Evolutionary conservation across 1,284 basidiomycete genomes (phyloP).

Genomic region (Cutaneotrichosporon arboriforme): DNA sequence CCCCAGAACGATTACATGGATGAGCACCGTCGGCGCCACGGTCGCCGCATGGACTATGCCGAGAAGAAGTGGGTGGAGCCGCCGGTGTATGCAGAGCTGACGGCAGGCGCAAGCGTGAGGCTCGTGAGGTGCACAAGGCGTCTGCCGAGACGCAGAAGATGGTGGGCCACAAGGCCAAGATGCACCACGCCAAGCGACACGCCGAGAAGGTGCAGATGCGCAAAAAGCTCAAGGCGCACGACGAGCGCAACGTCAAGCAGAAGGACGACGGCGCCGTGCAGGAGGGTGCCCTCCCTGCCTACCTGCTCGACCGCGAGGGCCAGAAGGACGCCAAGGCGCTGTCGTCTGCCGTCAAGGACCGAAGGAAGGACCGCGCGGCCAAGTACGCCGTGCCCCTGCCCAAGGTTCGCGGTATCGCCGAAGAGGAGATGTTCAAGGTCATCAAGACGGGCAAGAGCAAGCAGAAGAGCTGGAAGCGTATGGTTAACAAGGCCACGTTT

Average conservation of each 20-base stretch:
- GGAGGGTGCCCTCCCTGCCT: conserved; percentile 86
- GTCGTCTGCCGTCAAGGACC: conserved; percentile 96
- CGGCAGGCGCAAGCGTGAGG: conserved; percentile 82
- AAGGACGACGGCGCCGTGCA: conserved; percentile 73
- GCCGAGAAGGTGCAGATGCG: conserved; percentile 98
- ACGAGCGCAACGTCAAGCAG: conserved; percentile 96
- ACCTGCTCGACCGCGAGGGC: conserved; percentile 91
- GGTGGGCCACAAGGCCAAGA: conserved; percentile 95
- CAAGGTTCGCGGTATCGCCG: conserved; percentile 95
- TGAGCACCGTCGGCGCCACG: conserved; percentile 48
- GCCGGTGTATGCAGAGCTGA: background rate
- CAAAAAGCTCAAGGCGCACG: conserved; percentile 98
- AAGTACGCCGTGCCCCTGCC: conserved; percentile 96
- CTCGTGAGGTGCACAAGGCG: conserved; percentile 80
- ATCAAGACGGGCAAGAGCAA: conserved; percentile 97
- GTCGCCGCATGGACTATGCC: conserved; percentile 48
- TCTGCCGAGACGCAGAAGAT: conserved; percentile 88
- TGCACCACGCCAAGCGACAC: conserved; percentile 92
- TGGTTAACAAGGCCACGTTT: conserved; percentile 99
- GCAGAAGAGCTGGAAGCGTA: conserved; percentile 96
- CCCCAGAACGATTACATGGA: conserved; percentile 51
- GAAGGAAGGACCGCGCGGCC: conserved; percentile 97
- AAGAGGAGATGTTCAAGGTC: conserved; percentile 99
- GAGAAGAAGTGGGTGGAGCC: conserved; percentile 41
- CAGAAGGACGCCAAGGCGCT: conserved; percentile 97